Base-by-base conservation (phyloP, 2,329 filamentous ascomycete genomes). In the Byssochlamys sp. region DNA sequence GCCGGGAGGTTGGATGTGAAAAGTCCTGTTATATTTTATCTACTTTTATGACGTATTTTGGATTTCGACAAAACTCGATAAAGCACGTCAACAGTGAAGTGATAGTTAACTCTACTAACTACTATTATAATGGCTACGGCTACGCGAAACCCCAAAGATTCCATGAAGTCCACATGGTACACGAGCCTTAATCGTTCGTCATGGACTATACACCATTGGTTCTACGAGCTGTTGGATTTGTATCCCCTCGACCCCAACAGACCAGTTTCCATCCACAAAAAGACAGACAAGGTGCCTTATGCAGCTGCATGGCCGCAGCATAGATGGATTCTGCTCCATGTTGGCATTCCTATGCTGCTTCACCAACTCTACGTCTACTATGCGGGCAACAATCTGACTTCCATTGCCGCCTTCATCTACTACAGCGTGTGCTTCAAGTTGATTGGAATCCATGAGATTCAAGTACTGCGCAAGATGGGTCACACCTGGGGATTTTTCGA, bases 401-500 rank as follows among this genome's bases (percentile, higher is more conserved):
- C 62, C 0, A 55, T 69, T n/a, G 66, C 60, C 1, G 67, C 66
- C 19, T 69, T 74, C 56, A 6, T 69, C 25, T 66, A 72, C 51
- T 76, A 77, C 59, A 66, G 60, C 26, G 10, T 66, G 2, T 63
- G 63, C n/a, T 74, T 76, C 60, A 75, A 74, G 55, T 5, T 65
- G 11, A 72, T 69, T 52, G 68, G 67, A 10, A 69, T 77, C 24
- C 69, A 67, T 28, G 65, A 75, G 56, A 58, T 75, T 5, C 66
- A 69, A 35, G 63, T 68, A 10, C 64, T 76, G 14, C 67, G 73
- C 3, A 61, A 62, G 1, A 57, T 75, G 0, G 72, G 70, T 0
- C 71, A 74, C 53, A 60, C 54, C 0, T 66, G 67, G 29, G 74
- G 74, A 4, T 76, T 72, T 55, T 66, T 77, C 9, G 74, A 77